phyloP scores from a whole-genome alignment of 2,329 filamentous ascomycete genomes.

The Fusarium sp. region DNA sequence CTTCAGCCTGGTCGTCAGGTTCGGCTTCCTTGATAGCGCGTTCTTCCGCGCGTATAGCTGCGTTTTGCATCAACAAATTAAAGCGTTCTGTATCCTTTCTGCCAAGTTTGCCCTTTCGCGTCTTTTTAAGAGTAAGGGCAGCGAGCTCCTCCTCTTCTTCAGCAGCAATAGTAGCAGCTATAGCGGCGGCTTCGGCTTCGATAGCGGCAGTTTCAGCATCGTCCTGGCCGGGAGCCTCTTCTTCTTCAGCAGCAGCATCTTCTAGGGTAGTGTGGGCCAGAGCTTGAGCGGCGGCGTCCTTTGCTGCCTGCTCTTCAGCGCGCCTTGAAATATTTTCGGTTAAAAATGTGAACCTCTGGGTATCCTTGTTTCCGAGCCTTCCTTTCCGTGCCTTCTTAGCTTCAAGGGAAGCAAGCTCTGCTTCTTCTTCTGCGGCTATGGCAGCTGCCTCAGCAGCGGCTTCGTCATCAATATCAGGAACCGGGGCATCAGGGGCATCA shows the following conservation, averaged over 20 bases:
- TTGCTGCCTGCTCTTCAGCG: slow-evolving; percentile 47
- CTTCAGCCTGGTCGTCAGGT: slow-evolving; percentile 8
- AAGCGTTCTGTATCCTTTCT: slow-evolving; percentile 38
- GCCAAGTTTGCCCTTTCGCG: slow-evolving; percentile 35
- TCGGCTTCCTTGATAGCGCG: slow-evolving; percentile 20
- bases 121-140: slow-evolving; percentile 22
- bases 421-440: slow-evolving; percentile 44
- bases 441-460: slow-evolving; percentile 16
- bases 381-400: slow-evolving; percentile 60
- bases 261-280: slow-evolving; percentile 15
- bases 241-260: slow-evolving; percentile 37
- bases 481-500: neutral
- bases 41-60: slow-evolving; percentile 22
- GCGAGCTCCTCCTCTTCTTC: slow-evolving; percentile 33
- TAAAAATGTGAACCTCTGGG: slow-evolving; percentile 53
- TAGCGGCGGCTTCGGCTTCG: neutral
- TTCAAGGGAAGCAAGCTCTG: slow-evolving; percentile 52
- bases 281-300: slow-evolving; percentile 45
- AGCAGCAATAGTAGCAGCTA: slow-evolving; percentile 13
- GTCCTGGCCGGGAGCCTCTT: neutral
- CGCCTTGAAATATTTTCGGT: slow-evolving; percentile 47
- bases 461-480: slow-evolving; percentile 8
- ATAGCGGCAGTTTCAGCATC: slow-evolving; percentile 28
- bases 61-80: slow-evolving; percentile 25
- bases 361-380: slow-evolving; percentile 55